Conservation (phyloP, 257 asterid species). For the Leonotis leonurus region DNA sequence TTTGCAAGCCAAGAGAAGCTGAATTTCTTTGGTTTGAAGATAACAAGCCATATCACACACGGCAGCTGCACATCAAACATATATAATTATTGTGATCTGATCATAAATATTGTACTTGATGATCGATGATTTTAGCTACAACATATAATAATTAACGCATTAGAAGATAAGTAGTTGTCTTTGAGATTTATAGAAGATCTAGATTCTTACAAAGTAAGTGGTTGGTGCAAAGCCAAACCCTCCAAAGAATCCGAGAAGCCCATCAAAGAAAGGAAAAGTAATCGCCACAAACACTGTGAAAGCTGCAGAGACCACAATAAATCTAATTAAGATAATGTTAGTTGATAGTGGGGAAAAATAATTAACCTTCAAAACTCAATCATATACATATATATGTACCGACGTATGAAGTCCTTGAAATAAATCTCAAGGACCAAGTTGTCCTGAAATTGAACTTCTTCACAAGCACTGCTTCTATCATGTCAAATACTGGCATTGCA, state of each 20-base stretch:
- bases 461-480: background rate
- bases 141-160: too few species aligned
- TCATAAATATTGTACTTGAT: background rate
- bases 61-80: background rate
- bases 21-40: background rate
- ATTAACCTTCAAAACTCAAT: too few species aligned
- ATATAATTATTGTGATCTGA: background rate
- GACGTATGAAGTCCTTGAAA: background rate
- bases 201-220: background rate
- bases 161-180: too few species aligned
- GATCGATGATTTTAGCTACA: too few species aligned
- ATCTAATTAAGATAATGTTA: too few species aligned
- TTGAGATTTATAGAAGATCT: background rate
- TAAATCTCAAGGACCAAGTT: background rate
- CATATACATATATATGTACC: background rate
- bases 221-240: background rate
- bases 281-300: background rate
- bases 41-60: background rate
- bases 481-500: constrained; percentile 1
- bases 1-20: background rate
- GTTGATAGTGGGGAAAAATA: too few species aligned
- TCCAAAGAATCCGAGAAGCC: background rate
- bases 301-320: background rate
- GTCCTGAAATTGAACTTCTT: background rate
- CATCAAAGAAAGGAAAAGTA: constrained; percentile 1